Evolutionary conservation across 768 basidiomycete species (phyloP), one percentile per base, ranked within the genome.

Genomic region (Lactifluus echinatus): DNA sequence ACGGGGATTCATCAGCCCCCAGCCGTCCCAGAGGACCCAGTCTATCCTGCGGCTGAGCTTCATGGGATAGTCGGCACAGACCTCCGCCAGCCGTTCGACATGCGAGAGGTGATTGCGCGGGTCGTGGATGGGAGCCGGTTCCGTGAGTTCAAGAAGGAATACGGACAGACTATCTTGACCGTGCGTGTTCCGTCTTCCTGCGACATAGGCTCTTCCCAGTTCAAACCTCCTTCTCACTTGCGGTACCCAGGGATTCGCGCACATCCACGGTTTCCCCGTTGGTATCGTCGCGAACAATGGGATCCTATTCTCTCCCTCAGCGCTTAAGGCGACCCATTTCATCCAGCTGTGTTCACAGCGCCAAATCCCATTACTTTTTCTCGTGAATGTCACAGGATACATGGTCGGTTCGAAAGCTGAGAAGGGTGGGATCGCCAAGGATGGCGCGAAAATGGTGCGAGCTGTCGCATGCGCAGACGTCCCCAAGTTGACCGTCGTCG

Each of bases 331-430:
- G 11, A 89, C 93, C 3, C 93, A 97, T 65, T 97, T 97, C 69
- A 94, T 97, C 59, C 81, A 95, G 69, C 77, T 96, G 4, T 97
- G 94, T 66, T 92, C 91, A 1, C 93, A 97, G 68, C 80, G 94
- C 8, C 79, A 79, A 59, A 91, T 96, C 53, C 93, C 93, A 0
- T 72, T 97, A 2, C 75, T 97, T 19, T 97, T 96, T 77, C 79
- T 97, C 40, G 93, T 95, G 44, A 97, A 97, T 66, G 90, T 96
- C n/a, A 91, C 91, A 2, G 91, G 89, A 76, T 97, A 96, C 66
- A 97, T 96, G 93, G 93, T 97, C 3, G 93, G 93, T 5, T 93
- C 89, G 4, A 94, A 93, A 63, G 94, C 94, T 19, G 93, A 97
- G 72, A 81, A 80, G 64, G 93, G 91, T 2, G 93, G 93, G 0